These are phyloP conservation scores for Helotiales sp. DNA, from an alignment of 2,329 filamentous ascomycete species.

Conservation along the genomic window DNA sequence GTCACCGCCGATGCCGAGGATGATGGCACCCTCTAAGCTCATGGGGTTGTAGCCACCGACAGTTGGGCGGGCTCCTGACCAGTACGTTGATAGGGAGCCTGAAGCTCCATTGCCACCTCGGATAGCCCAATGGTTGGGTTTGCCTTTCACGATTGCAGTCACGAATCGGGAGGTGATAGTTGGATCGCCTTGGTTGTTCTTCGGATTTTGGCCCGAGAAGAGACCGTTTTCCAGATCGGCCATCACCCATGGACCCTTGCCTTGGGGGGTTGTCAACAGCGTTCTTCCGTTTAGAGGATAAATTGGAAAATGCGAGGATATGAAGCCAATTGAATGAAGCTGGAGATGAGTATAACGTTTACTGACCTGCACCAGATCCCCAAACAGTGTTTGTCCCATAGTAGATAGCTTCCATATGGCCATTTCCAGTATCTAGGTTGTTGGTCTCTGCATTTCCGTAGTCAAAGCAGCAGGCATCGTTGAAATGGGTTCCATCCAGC, in stretches of 20 bases:
- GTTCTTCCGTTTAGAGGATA: no score
- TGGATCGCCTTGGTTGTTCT: slow-evolving; percentile 57
- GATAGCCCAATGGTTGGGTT: slow-evolving; percentile 61
- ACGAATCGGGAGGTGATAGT: slow-evolving; percentile 60
- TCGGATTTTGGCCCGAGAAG: slow-evolving; percentile 58
- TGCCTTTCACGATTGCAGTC: slow-evolving; percentile 62
- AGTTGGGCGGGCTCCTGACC: slow-evolving; percentile 59
- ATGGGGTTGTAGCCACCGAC: slow-evolving; percentile 59
- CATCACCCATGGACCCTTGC: slow-evolving; percentile 55
- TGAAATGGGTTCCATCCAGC: slow-evolving; percentile 64
- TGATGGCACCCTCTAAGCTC: slow-evolving; percentile 67
- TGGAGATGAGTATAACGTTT: no score
- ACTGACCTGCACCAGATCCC: slow-evolving; percentile 58
- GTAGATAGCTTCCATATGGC: slow-evolving; percentile 74
- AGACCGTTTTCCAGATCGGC: slow-evolving; percentile 71
- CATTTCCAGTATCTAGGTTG: slow-evolving; percentile 59
- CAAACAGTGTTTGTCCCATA: slow-evolving; percentile 60
- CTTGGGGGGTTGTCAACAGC: slow-evolving; percentile 24
- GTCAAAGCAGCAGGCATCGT: slow-evolving; percentile 54
- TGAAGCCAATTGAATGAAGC: no score
- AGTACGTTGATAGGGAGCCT: slow-evolving; percentile 62
- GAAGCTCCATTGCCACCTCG: slow-evolving; percentile 61
- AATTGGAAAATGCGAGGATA: no score
- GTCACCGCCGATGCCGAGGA: slow-evolving; percentile 74
- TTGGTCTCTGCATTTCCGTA: slow-evolving; percentile 53